phyloP scores from a whole-genome alignment of 129 eudicot species.

The Solidago caesia region DNA sequence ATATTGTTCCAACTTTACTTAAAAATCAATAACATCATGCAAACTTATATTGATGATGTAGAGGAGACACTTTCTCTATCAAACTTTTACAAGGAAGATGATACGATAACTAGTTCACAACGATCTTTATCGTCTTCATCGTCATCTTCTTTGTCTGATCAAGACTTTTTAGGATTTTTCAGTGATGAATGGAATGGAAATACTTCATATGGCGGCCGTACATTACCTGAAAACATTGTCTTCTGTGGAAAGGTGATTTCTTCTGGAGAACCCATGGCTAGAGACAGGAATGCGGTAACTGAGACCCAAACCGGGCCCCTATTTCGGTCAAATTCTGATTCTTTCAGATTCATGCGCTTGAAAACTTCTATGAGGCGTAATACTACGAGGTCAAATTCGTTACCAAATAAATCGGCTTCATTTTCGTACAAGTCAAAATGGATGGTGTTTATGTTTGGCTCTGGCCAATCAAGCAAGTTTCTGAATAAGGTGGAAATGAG shows the following conservation, averaged over 20 bases:
- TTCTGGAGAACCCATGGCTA: neutral
- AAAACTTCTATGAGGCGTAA: conserved; percentile 5
- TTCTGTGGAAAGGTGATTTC: conserved; percentile 20
- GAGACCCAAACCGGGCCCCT: neutral
- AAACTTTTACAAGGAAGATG: neutral
- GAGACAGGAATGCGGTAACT: neutral
- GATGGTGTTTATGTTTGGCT: conserved; percentile 49
- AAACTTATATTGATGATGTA: neutral
- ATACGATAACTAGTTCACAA: neutral
- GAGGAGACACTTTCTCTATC: conserved; percentile 11
- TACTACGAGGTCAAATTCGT: conserved; percentile 30
- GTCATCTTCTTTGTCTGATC: conserved; percentile 14
- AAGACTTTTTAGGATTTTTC: conserved; percentile 8
- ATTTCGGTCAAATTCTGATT: conserved; percentile 20
- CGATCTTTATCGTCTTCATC: neutral
- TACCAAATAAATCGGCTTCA: conserved; percentile 29
- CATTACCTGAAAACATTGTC: conserved; percentile 1
- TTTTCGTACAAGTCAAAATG: conserved; percentile 43
- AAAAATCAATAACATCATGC: neutral
- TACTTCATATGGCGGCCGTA: neutral
- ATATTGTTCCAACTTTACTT: too few relatives aligned
- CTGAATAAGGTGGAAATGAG: conserved; percentile 39
- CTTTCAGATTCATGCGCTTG: conserved; percentile 19
- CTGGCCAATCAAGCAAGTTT: conserved; percentile 29
- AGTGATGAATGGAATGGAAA: conserved; percentile 2